Percentiles rank a stretch among this genome's conserved stretches.
These are phyloP conservation scores for Phytopythium mirpurense DNA, from an alignment of 352 stramenopile species.

Conservation along the genomic window DNA sequence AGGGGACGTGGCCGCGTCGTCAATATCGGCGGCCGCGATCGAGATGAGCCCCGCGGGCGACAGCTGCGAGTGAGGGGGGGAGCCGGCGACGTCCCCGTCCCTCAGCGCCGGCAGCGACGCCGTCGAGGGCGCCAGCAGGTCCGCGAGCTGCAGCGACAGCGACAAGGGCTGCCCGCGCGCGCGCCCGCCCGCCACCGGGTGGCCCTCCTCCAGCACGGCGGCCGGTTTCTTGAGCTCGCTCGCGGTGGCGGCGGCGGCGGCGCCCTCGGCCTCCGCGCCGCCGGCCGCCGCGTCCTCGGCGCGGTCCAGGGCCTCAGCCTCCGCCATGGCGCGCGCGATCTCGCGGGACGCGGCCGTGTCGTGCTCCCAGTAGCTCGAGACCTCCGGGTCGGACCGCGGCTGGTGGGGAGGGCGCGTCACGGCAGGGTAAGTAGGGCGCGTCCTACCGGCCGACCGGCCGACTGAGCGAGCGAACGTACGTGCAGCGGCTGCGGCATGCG, in stretches of 20 bases:
- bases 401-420: constrained; percentile 12
- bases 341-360: constrained; percentile 64
- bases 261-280: no score
- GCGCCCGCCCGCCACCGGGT: constrained; percentile 2
- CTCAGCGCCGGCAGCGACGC: constrained; percentile 28
- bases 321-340: constrained; percentile 58
- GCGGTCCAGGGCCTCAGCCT: constrained; percentile 36
- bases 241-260: constrained; percentile 15
- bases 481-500: constrained; percentile 75
- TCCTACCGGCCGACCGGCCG: not conserved
- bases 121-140: constrained; percentile 15
- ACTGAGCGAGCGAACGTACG: constrained; percentile 27
- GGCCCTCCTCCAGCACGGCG: constrained; percentile 18
- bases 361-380: constrained; percentile 74
- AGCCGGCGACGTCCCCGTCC: constrained; percentile 30
- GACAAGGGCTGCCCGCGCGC: constrained; percentile 5
- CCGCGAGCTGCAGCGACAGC: constrained; percentile 11
- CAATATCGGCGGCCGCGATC: constrained; percentile 78
- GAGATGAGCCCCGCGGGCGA: constrained; percentile 76
- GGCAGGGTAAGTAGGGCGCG: no score
- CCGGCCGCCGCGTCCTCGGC: constrained; percentile 44
- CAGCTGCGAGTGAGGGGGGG: constrained; percentile 43
- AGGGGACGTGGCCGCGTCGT: constrained; percentile 43
- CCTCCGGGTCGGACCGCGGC: constrained; percentile 60
- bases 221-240: constrained; percentile 51